Conservation (phyloP, 2,329 filamentous ascomycete genomes). For the Colletotrichum chlorophyti region DNA sequence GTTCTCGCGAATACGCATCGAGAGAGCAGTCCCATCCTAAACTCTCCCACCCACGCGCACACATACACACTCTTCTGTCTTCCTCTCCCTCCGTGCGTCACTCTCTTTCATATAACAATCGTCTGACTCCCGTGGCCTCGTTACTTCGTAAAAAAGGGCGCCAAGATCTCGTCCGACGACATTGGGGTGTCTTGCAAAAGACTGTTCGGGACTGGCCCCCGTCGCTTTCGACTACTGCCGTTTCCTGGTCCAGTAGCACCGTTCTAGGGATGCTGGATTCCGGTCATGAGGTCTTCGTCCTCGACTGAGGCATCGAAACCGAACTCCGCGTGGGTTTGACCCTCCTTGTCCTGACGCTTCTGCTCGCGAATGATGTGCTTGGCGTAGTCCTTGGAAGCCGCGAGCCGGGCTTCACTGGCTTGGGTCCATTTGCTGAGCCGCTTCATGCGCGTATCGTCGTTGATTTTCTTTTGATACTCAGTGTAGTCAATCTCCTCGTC, state of each 20-base stretch:
- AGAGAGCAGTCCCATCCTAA: too few relatives aligned
- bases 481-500: constrained; percentile 53
- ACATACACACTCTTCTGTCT: too few relatives aligned
- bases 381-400: constrained; percentile 63
- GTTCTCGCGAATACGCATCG: neutral
- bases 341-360: constrained; percentile 53
- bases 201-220: too few relatives aligned
- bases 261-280: constrained; percentile 36
- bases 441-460: constrained; percentile 50
- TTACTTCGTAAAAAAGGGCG: constrained; percentile 16
- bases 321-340: constrained; percentile 35
- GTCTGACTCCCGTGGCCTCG: constrained; percentile 1
- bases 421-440: constrained; percentile 54
- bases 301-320: constrained; percentile 58
- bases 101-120: neutral
- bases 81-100: neutral
- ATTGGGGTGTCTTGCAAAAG: neutral
- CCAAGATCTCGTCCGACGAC: neutral
- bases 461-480: constrained; percentile 57
- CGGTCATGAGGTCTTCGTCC: constrained; percentile 69
- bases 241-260: neutral
- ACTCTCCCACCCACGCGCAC: neutral
- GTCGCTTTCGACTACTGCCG: too few relatives aligned
- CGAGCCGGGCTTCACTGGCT: constrained; percentile 60
- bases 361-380: constrained; percentile 53